Evolutionary conservation across 2,329 filamentous ascomycete species (phyloP).

Genomic region (Pezicula neosporulosa): DNA sequence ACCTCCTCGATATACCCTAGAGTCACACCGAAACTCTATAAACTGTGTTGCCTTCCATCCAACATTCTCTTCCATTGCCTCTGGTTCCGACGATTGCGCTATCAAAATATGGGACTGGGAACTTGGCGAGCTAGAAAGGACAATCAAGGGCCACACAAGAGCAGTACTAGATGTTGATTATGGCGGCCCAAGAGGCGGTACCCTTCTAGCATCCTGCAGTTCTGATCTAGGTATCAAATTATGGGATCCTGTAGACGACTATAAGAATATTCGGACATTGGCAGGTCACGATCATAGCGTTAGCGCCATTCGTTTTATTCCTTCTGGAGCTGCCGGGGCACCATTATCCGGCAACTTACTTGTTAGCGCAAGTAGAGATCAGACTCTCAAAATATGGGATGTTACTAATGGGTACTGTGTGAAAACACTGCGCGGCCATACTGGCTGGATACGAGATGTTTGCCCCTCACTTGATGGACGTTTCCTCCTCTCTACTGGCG

Average conservation of each 20-base stretch:
- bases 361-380: conserved; percentile 78
- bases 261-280: conserved; percentile 87
- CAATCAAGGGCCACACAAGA: conserved; percentile 84
- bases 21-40: conserved; percentile 77
- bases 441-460: conserved; percentile 82
- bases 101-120: conserved; percentile 98
- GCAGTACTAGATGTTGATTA: conserved; percentile 84
- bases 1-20: conserved; percentile 72
- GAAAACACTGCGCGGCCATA: conserved; percentile 77
- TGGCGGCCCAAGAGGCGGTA: conserved; percentile 74
- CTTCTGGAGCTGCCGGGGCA: conserved; percentile 67
- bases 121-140: conserved; percentile 78
- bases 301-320: conserved; percentile 79
- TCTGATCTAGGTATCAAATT: conserved; percentile 87
- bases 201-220: conserved; percentile 61
- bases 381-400: conserved; percentile 82
- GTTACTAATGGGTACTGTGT: conserved; percentile 86
- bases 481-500: conserved; percentile 75
- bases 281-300: conserved; percentile 88
- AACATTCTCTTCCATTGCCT: conserved; percentile 80
- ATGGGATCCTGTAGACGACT: conserved; percentile 85
- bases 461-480: conserved; percentile 75
- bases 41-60: conserved; percentile 88
- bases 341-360: conserved; percentile 69
- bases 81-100: conserved; percentile 82